Conservation (phyloP, 768 basidiomycete genomes). For the Podaxis sp. region DNA sequence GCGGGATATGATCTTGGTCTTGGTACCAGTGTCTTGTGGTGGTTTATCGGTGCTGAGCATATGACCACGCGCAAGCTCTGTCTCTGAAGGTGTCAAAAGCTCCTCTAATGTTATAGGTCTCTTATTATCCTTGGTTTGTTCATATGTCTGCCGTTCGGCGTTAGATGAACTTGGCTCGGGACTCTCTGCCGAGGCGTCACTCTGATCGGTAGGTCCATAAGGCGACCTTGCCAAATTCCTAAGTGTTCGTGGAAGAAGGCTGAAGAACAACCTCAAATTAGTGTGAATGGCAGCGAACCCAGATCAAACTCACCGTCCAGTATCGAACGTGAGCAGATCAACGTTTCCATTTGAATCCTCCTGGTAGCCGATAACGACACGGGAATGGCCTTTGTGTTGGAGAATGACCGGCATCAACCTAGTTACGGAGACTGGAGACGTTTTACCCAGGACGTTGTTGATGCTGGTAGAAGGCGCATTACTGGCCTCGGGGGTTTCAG, state of each 20-base stretch:
- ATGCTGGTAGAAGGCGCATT: constrained; percentile 39
- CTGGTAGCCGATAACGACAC: constrained; percentile 85
- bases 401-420: constrained; percentile 79
- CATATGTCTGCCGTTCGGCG: neutral
- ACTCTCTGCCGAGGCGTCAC: neutral
- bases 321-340: constrained; percentile 78
- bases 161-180: neutral
- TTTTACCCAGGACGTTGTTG: constrained; percentile 49
- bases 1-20: constrained; percentile 2
- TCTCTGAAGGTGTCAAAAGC: constrained; percentile 9
- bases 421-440: constrained; percentile 51
- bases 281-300: neutral
- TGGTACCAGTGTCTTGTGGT: neutral
- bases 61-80: neutral
- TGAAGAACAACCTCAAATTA: neutral
- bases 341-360: constrained; percentile 52
- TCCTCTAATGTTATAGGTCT: constrained; percentile 6
- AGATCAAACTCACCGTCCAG: constrained; percentile 50
- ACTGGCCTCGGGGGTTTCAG: constrained; percentile 19
- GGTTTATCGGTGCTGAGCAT: neutral
- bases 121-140: neutral
- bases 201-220: neutral
- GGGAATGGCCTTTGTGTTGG: constrained; percentile 84
- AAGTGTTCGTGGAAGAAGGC: constrained; percentile 9
- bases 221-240: constrained; percentile 8